These are phyloP conservation scores for Xylaria scruposa DNA, from an alignment of 495 filamentous ascomycete species.

Conservation along the genomic window DNA sequence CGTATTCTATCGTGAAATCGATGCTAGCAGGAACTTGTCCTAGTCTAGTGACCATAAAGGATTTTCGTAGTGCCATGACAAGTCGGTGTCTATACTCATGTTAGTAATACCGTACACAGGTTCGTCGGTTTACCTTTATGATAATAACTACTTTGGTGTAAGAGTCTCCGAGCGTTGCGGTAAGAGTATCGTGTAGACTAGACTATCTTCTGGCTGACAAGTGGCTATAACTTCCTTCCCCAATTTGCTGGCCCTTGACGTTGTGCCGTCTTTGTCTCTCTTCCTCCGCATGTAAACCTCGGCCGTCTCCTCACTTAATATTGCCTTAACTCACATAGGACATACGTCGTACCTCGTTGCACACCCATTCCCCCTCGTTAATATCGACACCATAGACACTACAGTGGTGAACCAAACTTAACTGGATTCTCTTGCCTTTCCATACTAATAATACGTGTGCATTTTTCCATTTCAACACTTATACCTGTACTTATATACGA, in stretches of 20 bases:
- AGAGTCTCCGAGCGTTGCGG: neutral
- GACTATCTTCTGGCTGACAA: neutral
- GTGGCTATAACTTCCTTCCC: conserved; percentile 20
- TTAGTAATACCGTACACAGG: neutral
- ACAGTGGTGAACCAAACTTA: conserved; percentile 9
- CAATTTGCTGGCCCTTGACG: conserved; percentile 19
- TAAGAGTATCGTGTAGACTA: conserved; percentile 17
- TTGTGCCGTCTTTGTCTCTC: conserved; percentile 11
- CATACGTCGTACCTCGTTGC: neutral
- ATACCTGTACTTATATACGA: neutral
- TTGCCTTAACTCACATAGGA: neutral
- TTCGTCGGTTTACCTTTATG: conserved; percentile 21
- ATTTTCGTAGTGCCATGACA: conserved; percentile 1
- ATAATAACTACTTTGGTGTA: conserved; percentile 14
- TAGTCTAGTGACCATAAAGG: conserved; percentile 4
- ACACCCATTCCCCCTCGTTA: neutral
- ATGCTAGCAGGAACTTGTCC: neutral
- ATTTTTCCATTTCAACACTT: neutral
- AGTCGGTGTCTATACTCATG: neutral
- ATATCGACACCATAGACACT: neutral
- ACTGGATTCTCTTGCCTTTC: neutral
- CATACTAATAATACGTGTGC: neutral
- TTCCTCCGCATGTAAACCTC: conserved; percentile 19
- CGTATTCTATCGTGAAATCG: neutral
- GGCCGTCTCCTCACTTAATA: conserved; percentile 17